Percentiles rank a stretch among this genome's conserved stretches.
Evolutionary conservation across 495 filamentous ascomycete genomes (phyloP).

Genomic region (Penicillium robsamsonii): DNA sequence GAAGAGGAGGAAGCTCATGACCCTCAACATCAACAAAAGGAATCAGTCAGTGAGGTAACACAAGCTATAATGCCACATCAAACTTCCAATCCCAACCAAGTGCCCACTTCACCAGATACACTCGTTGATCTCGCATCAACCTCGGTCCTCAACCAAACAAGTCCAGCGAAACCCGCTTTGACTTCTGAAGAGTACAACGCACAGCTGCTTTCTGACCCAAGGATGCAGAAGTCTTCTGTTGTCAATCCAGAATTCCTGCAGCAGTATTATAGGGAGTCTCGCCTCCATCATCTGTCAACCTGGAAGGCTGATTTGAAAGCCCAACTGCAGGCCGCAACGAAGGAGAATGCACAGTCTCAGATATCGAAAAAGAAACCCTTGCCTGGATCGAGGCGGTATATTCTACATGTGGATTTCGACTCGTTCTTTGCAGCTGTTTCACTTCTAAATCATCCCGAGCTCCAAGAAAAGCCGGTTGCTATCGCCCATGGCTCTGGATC

Average conservation of each 20-base stretch:
- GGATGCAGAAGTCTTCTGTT: constrained; percentile 78
- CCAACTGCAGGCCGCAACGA: constrained; percentile 73
- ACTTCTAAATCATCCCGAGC: constrained; percentile 71
- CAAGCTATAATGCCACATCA: background rate
- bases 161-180: constrained; percentile 44
- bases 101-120: constrained; percentile 5
- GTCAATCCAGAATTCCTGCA: constrained; percentile 89
- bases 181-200: constrained; percentile 93
- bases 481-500: constrained; percentile 83
- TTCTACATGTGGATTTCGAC: constrained; percentile 96
- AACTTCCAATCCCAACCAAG: background rate
- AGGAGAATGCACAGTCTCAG: constrained; percentile 61
- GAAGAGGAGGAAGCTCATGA: constrained; percentile 16
- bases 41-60: background rate
- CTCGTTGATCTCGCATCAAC: constrained; percentile 4
- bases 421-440: constrained; percentile 97
- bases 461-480: constrained; percentile 76
- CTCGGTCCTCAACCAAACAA: constrained; percentile 4
- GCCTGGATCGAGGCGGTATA: constrained; percentile 69
- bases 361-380: constrained; percentile 44
- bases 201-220: constrained; percentile 72
- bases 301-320: constrained; percentile 95
- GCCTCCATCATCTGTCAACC: constrained; percentile 88
- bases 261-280: constrained; percentile 90
- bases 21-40: background rate